Conservation (phyloP, 2,329 filamentous ascomycete genomes). For the Alternaria alternata region DNA sequence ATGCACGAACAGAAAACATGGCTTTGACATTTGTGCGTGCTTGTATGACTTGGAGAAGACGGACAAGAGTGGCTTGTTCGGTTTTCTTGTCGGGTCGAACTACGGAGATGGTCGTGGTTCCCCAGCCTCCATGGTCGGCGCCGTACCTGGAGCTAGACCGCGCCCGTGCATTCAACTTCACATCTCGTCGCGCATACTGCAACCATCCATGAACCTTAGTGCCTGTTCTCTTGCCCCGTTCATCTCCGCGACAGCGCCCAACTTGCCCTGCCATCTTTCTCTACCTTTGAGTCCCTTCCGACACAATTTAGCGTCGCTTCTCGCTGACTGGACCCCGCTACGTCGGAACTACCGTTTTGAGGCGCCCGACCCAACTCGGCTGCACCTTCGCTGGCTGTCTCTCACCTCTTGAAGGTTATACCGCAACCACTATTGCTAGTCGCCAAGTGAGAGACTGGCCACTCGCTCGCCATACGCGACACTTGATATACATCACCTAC, state of each 20-base stretch:
- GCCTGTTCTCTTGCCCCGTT: conserved; percentile 11
- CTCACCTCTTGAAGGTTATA: conserved; percentile 26
- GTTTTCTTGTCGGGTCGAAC: not conserved
- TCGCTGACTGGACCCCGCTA: conserved; percentile 31
- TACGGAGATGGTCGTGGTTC: conserved; percentile 18
- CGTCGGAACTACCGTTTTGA: conserved; percentile 36
- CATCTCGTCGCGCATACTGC: conserved; percentile 21
- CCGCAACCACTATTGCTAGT: conserved; percentile 19
- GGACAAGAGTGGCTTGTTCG: not conserved
- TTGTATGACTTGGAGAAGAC: not conserved
- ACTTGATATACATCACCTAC: conserved; percentile 16
- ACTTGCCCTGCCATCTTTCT: not conserved
- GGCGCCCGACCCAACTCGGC: conserved; percentile 22
- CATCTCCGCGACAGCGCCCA: conserved; percentile 12
- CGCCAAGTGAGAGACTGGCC: conserved; percentile 19
- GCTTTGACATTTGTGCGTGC: not conserved
- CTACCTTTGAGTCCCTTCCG: not conserved
- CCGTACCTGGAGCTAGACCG: conserved; percentile 26
- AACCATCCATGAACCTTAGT: conserved; percentile 12
- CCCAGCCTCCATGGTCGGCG: conserved; percentile 36
- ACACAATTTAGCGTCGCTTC: conserved; percentile 6
- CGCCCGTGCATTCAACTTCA: conserved; percentile 28
- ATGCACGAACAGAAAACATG: not conserved
- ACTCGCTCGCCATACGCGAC: conserved; percentile 13
- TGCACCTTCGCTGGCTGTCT: conserved; percentile 20